phyloP scores from a whole-genome alignment of 73 alveolate genomes.

The Blepharisma japonicum region DNA sequence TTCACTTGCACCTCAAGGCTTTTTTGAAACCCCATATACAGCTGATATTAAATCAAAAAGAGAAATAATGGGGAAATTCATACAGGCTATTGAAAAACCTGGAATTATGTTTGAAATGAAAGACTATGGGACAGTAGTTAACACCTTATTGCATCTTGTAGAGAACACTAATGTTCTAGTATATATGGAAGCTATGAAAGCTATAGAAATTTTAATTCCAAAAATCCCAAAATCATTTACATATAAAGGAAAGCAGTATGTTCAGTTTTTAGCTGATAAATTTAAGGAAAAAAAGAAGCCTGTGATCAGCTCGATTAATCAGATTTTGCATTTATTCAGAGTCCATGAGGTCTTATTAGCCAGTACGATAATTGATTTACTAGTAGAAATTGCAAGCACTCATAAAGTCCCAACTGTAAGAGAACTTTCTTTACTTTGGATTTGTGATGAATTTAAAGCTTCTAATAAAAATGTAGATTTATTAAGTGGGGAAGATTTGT shows the following conservation, averaged over 20 bases:
- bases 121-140: constrained; percentile 10
- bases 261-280: constrained; percentile 21
- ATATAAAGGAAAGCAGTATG: neutral
- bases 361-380: neutral
- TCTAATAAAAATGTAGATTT: neutral
- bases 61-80: constrained; percentile 3
- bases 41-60: constrained; percentile 2
- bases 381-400: neutral
- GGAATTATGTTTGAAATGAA: constrained; percentile 10
- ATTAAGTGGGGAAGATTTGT: neutral
- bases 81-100: neutral
- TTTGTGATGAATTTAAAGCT: neutral
- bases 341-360: neutral
- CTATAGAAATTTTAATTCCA: neutral
- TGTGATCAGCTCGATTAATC: neutral
- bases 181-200: constrained; percentile 13
- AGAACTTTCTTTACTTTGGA: constrained; percentile 8
- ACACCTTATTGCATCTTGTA: neutral
- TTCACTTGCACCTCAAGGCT: constrained; percentile 12
- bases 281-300: constrained; percentile 12
- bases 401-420: constrained; percentile 21
- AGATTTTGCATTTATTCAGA: constrained; percentile 6
- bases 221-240: constrained; percentile 15
- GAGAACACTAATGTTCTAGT: neutral
- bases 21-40: constrained; percentile 19